Evolutionary conservation across 208 protist species (phyloP), one percentile per base, ranked within the genome.

Genomic region (Borovskyia barvae): DNA sequence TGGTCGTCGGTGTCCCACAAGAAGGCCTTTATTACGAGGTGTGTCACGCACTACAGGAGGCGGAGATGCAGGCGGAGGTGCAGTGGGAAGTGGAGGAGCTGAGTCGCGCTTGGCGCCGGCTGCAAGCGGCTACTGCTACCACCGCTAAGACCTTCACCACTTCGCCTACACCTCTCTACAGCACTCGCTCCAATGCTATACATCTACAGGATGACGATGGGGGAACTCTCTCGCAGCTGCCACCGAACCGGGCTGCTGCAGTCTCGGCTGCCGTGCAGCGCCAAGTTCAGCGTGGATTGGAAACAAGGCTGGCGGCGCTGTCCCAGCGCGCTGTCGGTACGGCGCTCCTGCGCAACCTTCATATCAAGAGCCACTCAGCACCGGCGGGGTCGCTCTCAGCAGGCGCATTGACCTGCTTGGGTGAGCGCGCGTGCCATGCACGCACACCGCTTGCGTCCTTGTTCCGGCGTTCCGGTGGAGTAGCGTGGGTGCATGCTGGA

Each of bases 51-150:
- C 14, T 70, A 39, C 63, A 70, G 46, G 15, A 58, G 29, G 63
- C 63, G 1, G 63, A 70, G 54, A 48, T 63, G n/a, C 14, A n/a
- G 12, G 47, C 54, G 14, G 63, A 70, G 54, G 8, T 48, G 37
- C 40, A 54, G 47, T 70, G 53, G 53, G 63, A 70, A 33, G n/a
- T 53, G n/a, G 36, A 41, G 37, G 63, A 70, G 54, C 37, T 70
- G 46, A 22, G 51, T 5, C 46, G 53, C 0, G 35, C 52, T 20
- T 55, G 37, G 29, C 17, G 5, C 9, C 46, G 33, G 3, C 54
- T 61, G 14, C 54, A 58, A 39, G 17, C 19, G 9, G 17, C 33
- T n/a, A n/a, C n/a, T n/a, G n/a, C n/a, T n/a, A n/a, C n/a, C n/a
- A n/a, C n/a, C n/a, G n/a, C n/a, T n/a, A n/a, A n/a, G n/a, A n/a